These are phyloP conservation scores for Saturnispora bothae DNA, from an alignment of 805 yeast genomes.

Conservation along the genomic window DNA sequence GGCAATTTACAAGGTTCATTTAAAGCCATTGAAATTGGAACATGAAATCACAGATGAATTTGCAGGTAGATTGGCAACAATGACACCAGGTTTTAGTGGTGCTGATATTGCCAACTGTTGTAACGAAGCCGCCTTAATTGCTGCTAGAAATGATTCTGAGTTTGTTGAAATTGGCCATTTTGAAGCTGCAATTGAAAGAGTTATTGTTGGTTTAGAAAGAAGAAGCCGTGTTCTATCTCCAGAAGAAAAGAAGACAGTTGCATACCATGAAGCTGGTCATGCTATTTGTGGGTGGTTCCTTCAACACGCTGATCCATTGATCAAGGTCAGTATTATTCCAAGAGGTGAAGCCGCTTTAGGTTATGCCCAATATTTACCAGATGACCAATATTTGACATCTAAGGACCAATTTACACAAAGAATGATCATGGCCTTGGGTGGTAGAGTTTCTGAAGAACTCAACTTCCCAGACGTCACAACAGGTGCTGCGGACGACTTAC, in stretches of 20 bases:
- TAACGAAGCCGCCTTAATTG: slow-evolving; percentile 95
- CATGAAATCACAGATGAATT: slow-evolving; percentile 40
- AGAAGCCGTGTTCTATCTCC: slow-evolving; percentile 74
- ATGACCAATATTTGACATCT: slow-evolving; percentile 73
- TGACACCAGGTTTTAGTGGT: slow-evolving; percentile 97
- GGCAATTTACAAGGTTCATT: slow-evolving; percentile 82
- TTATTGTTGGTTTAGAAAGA: slow-evolving; percentile 91
- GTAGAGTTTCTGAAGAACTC: slow-evolving; percentile 91
- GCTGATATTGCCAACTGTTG: slow-evolving; percentile 97
- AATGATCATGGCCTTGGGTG: slow-evolving; percentile 96
- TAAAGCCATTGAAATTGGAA: slow-evolving; percentile 57
- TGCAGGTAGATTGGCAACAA: slow-evolving; percentile 83
- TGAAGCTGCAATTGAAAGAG: slow-evolving; percentile 95
- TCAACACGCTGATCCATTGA: slow-evolving; percentile 81
- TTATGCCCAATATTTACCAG: slow-evolving; percentile 94
- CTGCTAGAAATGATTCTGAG: slow-evolving; percentile 74
- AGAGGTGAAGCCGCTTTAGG: slow-evolving; percentile 96
- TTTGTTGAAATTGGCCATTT: slow-evolving; percentile 69
- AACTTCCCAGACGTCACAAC: slow-evolving; percentile 88
- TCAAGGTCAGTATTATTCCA: slow-evolving; percentile 94
- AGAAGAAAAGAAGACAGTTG: slow-evolving; percentile 83
- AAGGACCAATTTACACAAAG: slow-evolving; percentile 68
- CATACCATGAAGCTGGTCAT: slow-evolving; percentile 98
- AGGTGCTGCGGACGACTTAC: slow-evolving; percentile 95
- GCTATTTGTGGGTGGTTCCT: slow-evolving; percentile 97